phyloP scores from a whole-genome alignment of 1,284 basidiomycete species.

The Psilocybe mexicana region DNA sequence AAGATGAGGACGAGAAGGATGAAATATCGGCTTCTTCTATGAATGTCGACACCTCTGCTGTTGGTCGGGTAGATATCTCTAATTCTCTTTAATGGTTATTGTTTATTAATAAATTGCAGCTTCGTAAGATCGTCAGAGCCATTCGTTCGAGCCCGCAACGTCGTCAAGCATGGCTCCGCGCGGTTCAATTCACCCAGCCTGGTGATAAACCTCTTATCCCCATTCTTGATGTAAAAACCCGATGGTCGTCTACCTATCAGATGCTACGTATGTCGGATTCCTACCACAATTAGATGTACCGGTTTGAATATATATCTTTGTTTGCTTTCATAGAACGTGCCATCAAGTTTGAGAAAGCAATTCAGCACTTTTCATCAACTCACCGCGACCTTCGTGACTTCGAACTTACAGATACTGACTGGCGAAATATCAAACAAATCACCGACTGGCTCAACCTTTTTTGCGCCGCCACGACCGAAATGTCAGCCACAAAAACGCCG shows the following conservation, averaged over 20 bases:
- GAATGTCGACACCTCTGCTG: no score
- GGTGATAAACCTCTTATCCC: no score
- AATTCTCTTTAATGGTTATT: no score
- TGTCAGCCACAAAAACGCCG: constrained; percentile 26
- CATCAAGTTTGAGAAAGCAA: constrained; percentile 12
- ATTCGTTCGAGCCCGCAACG: no score
- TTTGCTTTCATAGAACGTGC: constrained; percentile 12
- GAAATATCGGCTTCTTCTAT: no score
- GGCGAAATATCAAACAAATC: constrained; percentile 22
- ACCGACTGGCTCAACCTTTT: constrained; percentile 24
- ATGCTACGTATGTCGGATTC: constrained; percentile 23
- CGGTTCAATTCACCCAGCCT: no score
- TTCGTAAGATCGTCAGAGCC: no score
- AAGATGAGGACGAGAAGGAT: no score
- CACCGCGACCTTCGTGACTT: constrained; percentile 13
- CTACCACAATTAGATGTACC: background rate
- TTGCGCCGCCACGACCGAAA: constrained; percentile 24
- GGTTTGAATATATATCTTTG: background rate
- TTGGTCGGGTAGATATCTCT: no score
- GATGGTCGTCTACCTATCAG: constrained; percentile 20
- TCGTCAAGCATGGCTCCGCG: no score
- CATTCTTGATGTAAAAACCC: no score
- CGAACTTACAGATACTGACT: constrained; percentile 20
- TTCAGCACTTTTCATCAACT: constrained; percentile 11
- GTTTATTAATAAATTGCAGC: no score